These are phyloP conservation scores for Sicyos edulis DNA, from an alignment of 306 rosid species.

Conservation along the genomic window DNA sequence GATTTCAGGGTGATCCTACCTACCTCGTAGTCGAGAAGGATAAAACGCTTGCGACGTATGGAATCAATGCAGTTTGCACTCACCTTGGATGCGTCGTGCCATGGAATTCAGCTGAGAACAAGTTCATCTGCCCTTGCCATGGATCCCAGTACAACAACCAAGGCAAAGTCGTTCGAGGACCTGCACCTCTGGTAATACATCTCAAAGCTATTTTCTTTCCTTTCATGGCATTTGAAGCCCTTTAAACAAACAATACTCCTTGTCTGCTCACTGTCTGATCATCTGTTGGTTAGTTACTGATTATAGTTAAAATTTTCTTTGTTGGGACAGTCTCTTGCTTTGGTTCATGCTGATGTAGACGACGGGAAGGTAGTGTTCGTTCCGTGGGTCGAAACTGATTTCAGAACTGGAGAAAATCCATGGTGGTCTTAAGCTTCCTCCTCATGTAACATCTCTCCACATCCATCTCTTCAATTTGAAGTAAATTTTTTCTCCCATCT, in stretches of 20 bases:
- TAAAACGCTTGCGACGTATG: constrained; percentile 70
- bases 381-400: constrained; percentile 92
- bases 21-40: constrained; percentile 95
- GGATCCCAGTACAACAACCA: constrained; percentile 91
- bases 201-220: not conserved
- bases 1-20: constrained; percentile 80
- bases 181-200: constrained; percentile 82
- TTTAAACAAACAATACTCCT: not conserved
- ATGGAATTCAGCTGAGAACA: constrained; percentile 70
- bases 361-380: constrained; percentile 78
- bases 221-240: constrained; percentile 20
- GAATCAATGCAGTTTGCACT: constrained; percentile 94
- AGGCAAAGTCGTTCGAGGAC: constrained; percentile 95
- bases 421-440: constrained; percentile 61
- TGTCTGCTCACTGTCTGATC: not conserved
- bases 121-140: constrained; percentile 97
- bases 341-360: constrained; percentile 68
- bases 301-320: not conserved
- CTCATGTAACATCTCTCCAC: constrained; percentile 29
- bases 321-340: constrained; percentile 61
- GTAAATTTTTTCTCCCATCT: constrained; percentile 15
- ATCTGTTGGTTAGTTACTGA: not conserved
- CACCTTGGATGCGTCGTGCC: constrained; percentile 99
- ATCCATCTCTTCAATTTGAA: constrained; percentile 6
- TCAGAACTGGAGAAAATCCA: constrained; percentile 81